Evolutionary conservation across 2,329 filamentous ascomycete genomes (phyloP).

Genomic region (Nemania serpens): DNA sequence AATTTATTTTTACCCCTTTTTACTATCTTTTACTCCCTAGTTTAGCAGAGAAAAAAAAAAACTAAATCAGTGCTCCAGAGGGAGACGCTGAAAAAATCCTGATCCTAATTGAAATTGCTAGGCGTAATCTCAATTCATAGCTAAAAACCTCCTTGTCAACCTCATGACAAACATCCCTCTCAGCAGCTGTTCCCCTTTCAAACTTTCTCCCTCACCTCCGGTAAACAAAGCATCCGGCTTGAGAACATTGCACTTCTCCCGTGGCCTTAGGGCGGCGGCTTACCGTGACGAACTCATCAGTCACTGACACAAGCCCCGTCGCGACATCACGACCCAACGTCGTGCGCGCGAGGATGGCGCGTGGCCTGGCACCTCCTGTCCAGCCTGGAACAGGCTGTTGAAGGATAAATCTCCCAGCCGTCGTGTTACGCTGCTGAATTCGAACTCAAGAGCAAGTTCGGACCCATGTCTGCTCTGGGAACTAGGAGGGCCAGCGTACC

Average conservation of each 20-base stretch:
- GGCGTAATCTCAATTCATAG: background rate
- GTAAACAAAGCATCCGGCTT: constrained; percentile 24
- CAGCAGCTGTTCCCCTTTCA: no score
- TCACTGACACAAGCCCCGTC: constrained; percentile 54
- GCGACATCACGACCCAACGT: constrained; percentile 53
- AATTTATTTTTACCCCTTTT: background rate
- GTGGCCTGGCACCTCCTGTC: constrained; percentile 20
- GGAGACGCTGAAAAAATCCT: no score
- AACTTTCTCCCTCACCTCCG: constrained; percentile 31
- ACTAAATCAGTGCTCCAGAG: no score
- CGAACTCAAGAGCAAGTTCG: no score
- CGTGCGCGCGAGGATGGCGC: constrained; percentile 43
- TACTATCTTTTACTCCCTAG: no score
- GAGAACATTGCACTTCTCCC: constrained; percentile 29
- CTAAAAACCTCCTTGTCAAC: constrained; percentile 24
- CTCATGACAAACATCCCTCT: no score
- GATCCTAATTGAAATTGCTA: no score
- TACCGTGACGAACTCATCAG: constrained; percentile 42
- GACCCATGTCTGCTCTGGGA: no score
- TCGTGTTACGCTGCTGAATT: no score
- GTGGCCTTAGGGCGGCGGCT: constrained; percentile 24
- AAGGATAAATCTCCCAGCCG: constrained; percentile 65
- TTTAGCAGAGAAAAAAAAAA: no score
- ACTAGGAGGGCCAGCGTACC: no score
- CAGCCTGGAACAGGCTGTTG: constrained; percentile 39